Base-by-base conservation (phyloP, 108 stramenopile species). In the Schizochytrium sp. region DNA sequence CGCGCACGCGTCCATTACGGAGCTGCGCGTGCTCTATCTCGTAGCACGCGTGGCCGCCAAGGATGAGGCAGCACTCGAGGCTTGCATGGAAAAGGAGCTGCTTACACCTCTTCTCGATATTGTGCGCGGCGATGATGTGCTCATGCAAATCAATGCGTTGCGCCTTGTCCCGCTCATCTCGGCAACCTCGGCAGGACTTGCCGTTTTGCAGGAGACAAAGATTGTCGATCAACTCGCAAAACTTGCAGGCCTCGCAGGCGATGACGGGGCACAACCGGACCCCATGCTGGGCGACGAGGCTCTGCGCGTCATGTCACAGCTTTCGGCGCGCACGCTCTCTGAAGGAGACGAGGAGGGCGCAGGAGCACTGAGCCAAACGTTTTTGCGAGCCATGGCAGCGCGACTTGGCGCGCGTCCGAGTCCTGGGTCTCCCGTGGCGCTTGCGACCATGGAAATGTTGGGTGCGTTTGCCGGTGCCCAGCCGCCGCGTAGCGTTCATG, bases 401-500 rank as follows among this genome's bases (percentile, higher is more conserved):
- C 45, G 76, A 6, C 76, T 83, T 8, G 18, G 16, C 6, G 45
- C 76, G 6, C 45, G 3, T 43, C 48, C 45, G 3, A 69, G 63
- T 18, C 63, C 63, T 41, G 63, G 63, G 34, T 69, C 63, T 8
- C 63, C 63, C 21, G 21, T 69, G 25, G 51, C 51, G 76, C 48
- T 53, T 45, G 12, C 48, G 16, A 53, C 76, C 2, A 53, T 83
- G 51, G 76, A 83, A 23, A 83, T 83, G 76, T 45, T 83, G 0
- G 76, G 76, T 45, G 76, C 76, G 6, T 83, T 83, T 53, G 76
- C 76, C n/a, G 76, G 76, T 23, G 76, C 76, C n/a, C 76, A 83
- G 51, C 76, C 76, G 51, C 76, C 76, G 10, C n/a, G 51, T 18
- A 83, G 76, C 51, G 16, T 83, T 12, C 48, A 83, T 25, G 51